Percentiles rank a stretch among this genome's conserved stretches.
Conservation (phyloP, 495 filamentous ascomycete genomes). For the Talaromyces liani region DNA sequence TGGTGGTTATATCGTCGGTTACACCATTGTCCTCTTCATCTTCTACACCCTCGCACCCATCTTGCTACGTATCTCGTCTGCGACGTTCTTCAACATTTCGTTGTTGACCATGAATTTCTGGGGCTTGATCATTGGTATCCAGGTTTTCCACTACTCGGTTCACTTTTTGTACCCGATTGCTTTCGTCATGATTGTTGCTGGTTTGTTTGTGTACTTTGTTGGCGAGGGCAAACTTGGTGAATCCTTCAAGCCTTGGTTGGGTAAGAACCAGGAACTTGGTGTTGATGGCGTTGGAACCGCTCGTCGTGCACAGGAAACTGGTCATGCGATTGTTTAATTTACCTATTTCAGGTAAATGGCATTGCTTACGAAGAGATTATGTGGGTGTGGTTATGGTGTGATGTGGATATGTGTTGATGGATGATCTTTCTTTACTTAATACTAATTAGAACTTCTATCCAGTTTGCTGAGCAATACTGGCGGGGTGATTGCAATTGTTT, state of each 20-base stretch:
- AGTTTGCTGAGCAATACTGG: background rate
- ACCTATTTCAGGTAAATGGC: background rate
- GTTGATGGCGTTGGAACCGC: conserved; percentile 81
- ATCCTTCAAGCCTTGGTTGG: conserved; percentile 90
- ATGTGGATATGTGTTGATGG: background rate
- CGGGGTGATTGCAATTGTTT: background rate
- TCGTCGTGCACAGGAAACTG: conserved; percentile 28
- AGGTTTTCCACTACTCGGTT: conserved; percentile 72
- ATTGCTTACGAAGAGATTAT: background rate
- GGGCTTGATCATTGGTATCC: conserved; percentile 84
- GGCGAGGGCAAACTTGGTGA: conserved; percentile 70
- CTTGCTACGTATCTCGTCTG: conserved; percentile 77
- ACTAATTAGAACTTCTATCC: background rate
- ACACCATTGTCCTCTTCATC: conserved; percentile 69
- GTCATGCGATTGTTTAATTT: conserved; percentile 6
- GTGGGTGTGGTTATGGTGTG: background rate
- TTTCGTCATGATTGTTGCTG: conserved; percentile 83
- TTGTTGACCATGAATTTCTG: conserved; percentile 97
- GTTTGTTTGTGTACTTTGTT: conserved; percentile 75
- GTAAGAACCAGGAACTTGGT: conserved; percentile 73
- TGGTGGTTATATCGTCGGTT: conserved; percentile 77
- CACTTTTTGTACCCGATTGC: conserved; percentile 94
- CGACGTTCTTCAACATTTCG: conserved; percentile 95
- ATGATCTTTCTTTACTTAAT: background rate
- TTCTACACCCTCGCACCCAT: conserved; percentile 89